Percentiles rank a stretch among this genome's conserved stretches.
phyloP scores from a whole-genome alignment of 108 stramenopile genomes.

The Pseudonitzschia delicatissima region DNA sequence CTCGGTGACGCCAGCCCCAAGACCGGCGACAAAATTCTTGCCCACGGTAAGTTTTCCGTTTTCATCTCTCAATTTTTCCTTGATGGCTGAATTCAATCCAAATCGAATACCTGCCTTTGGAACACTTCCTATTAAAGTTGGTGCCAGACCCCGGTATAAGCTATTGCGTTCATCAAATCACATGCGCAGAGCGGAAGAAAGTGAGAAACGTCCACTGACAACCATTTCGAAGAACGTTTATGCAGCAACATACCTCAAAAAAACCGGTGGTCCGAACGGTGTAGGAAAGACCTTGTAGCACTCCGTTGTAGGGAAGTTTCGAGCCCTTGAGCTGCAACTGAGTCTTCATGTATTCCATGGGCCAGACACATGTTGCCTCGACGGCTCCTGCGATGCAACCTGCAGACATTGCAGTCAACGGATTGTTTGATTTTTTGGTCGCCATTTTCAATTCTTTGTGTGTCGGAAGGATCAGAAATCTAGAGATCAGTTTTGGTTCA shows the following conservation, averaged over 20 bases:
- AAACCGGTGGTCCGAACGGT: conserved; percentile 87
- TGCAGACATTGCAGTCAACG: conserved; percentile 74
- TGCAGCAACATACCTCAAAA: conserved; percentile 14
- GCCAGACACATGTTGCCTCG: conserved; percentile 90
- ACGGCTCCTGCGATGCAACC: conserved; percentile 82
- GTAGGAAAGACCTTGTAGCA: conserved; percentile 82
- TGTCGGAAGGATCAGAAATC: no score
- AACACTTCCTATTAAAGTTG: conserved; percentile 85
- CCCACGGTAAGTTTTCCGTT: conserved; percentile 84
- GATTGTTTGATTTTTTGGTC: conserved; percentile 64
- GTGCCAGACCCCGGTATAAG: conserved; percentile 90
- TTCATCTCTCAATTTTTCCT: conserved; percentile 72
- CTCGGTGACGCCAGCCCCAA: conserved; percentile 93
- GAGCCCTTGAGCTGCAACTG: conserved; percentile 68
- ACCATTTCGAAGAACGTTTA: no score
- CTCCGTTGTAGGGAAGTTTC: conserved; percentile 76
- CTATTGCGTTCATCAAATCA: neutral
- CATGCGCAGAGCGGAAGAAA: neutral
- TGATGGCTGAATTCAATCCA: conserved; percentile 87
- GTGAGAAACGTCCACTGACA: no score
- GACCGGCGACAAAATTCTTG: conserved; percentile 91
- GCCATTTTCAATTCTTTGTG: neutral
- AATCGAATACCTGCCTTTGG: conserved; percentile 98
- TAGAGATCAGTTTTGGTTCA: no score
- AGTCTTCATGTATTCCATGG: conserved; percentile 95